Base-by-base conservation (phyloP, 768 basidiomycete genomes). In the Tricholomella constricta region DNA sequence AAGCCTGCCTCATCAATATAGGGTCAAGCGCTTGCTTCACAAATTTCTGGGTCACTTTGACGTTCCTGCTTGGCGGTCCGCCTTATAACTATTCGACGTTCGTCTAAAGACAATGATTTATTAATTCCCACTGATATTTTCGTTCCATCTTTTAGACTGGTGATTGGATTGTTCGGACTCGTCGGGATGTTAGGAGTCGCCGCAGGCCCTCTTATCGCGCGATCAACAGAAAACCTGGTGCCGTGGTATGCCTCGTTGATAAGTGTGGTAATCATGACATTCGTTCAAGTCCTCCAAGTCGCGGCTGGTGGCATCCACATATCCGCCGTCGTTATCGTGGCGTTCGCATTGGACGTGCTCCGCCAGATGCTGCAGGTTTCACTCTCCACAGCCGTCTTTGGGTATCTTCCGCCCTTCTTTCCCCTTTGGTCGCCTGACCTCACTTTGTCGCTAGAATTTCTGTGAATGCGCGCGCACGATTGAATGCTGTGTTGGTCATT, bases 71-170 rank as follows among this genome's bases (percentile, higher is more conserved):
- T 2, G 86, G 84, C 6, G 89, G 85, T 4, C 69, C 83, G 3
- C 88, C 88, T 1, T 94, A 92, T 64, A 64, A 84, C 59, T 93
- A 87, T 58, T 86, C 85, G 1, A 88, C 86, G 87, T 80, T 73
- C 32, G 78, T 76, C 14, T 23, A 27, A 32, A 11, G 14, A 32
- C 44, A 17, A 34, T 6, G 25, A 26, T 20, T 35, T 35, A 14
- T 23, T 25, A 19, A 2, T 12, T 38, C 3, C 6, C 11, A 22
- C n/a, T 22, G 19, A 6, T 25, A 27, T 22, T 44, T 12, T 17
- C 27, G 9, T 19, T 11, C 11, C 6, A 31, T 8, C 2, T 5
- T 48, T 3, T 37, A 81, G 78, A 2, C 55, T 81, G 29, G 73
- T 72, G 14, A 90, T 89, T 51, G 89, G 89, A 2, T 74, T 91